phyloP scores from a whole-genome alignment of 2,329 filamentous ascomycete genomes.

The Trichoderma sp. region DNA sequence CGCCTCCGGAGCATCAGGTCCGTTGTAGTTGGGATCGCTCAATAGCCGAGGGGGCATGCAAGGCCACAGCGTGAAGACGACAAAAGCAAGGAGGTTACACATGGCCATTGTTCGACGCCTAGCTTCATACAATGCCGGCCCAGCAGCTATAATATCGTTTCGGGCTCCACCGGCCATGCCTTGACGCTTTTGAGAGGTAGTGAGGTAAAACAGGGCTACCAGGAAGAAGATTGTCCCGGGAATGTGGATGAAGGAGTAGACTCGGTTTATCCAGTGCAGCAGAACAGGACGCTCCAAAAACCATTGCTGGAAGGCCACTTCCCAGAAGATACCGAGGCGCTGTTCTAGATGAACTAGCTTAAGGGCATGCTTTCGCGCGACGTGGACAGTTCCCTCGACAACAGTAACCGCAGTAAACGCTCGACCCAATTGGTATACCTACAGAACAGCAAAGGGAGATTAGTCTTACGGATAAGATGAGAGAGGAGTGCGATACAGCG shows the following conservation, averaged over 20 bases:
- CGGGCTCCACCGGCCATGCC: slow-evolving; percentile 28
- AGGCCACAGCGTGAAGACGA: slow-evolving; percentile 60
- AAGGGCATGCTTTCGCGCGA: slow-evolving; percentile 65
- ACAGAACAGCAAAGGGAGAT: neutral
- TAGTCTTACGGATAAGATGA: neutral
- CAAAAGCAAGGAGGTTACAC: slow-evolving; percentile 58
- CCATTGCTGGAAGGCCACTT: slow-evolving; percentile 56
- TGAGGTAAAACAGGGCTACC: slow-evolving; percentile 65
- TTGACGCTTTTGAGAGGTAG: slow-evolving; percentile 56
- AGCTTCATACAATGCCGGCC: slow-evolving; percentile 51
- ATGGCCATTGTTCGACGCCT: slow-evolving; percentile 59
- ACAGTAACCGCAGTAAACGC: slow-evolving; percentile 69
- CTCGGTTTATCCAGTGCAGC: slow-evolving; percentile 67
- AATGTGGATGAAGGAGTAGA: slow-evolving; percentile 76
- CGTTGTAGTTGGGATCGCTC: slow-evolving; percentile 53
- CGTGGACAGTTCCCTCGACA: slow-evolving; percentile 63
- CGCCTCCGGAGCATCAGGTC: slow-evolving; percentile 53
- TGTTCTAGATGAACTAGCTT: slow-evolving; percentile 66
- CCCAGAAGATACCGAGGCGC: slow-evolving; percentile 60
- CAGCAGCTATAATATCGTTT: slow-evolving; percentile 34
- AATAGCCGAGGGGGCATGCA: slow-evolving; percentile 62
- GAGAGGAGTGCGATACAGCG: neutral
- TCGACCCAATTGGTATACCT: slow-evolving; percentile 73
- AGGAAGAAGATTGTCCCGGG: slow-evolving; percentile 70
- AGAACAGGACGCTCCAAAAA: slow-evolving; percentile 49